phyloP scores from a whole-genome alignment of 768 basidiomycete genomes.

The Lepiota venenata region DNA sequence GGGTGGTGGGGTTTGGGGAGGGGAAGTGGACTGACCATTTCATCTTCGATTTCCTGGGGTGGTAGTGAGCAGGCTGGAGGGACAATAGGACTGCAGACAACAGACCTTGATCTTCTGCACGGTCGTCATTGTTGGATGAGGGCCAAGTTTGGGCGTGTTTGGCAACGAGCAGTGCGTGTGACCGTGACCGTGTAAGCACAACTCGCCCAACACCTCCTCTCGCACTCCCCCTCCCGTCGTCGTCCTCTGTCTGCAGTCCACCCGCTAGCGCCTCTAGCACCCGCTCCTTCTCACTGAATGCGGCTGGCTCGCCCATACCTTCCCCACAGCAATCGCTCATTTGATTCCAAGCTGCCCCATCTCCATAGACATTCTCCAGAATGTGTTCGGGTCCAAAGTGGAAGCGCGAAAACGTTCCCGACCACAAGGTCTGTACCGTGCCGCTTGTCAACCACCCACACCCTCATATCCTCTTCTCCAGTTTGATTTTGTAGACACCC shows the following conservation, averaged over 20 bases:
- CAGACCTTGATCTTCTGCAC: constrained; percentile 85
- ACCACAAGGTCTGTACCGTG: constrained; percentile 78
- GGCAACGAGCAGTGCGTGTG: too few species aligned
- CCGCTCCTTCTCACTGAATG: constrained; percentile 31
- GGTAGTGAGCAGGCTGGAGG: constrained; percentile 17
- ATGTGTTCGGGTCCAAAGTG: constrained; percentile 73
- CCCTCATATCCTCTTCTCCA: constrained; percentile 24
- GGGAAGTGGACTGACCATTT: constrained; percentile 65
- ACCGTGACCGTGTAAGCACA: too few species aligned
- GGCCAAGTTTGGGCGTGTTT: constrained; percentile 15
- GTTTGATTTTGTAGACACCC: constrained; percentile 97
- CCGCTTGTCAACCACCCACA: not conserved
- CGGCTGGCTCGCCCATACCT: constrained; percentile 55
- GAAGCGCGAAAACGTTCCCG: constrained; percentile 97
- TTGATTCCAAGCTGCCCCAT: constrained; percentile 20
- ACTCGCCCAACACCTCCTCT: constrained; percentile 13
- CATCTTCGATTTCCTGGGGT: constrained; percentile 88
- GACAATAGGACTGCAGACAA: constrained; percentile 16
- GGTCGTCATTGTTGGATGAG: constrained; percentile 68
- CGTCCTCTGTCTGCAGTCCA: constrained; percentile 9
- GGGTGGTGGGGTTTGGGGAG: not conserved
- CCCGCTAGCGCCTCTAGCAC: constrained; percentile 25
- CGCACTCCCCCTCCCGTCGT: constrained; percentile 12
- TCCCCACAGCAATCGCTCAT: constrained; percentile 16
- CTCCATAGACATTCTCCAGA: constrained; percentile 30